phyloP scores from a whole-genome alignment of 805 yeast species.

The Osmozyma mogii region DNA sequence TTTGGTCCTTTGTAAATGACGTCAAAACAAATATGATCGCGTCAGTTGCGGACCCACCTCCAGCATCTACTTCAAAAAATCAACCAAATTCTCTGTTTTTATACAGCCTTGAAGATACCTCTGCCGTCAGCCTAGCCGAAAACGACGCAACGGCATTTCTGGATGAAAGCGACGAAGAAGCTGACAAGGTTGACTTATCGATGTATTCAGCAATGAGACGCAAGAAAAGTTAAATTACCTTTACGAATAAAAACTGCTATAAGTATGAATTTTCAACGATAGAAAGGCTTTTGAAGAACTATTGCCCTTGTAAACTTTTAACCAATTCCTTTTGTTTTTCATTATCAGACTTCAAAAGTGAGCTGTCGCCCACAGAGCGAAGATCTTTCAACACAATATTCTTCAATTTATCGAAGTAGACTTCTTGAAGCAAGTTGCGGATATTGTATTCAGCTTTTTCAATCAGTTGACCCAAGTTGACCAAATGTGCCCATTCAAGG shows the following conservation, averaged over 20 bases:
- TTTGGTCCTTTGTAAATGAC: constrained; percentile 27
- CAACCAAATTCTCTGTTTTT: constrained; percentile 3
- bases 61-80: constrained; percentile 1
- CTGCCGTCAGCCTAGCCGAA: constrained; percentile 14
- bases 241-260: neutral
- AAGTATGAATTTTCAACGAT: neutral
- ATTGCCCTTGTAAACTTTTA: constrained; percentile 31
- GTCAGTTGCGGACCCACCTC: constrained; percentile 1
- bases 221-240: neutral
- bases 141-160: constrained; percentile 1
- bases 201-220: constrained; percentile 15
- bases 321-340: constrained; percentile 28
- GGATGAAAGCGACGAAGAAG: constrained; percentile 8
- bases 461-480: constrained; percentile 75
- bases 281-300: neutral
- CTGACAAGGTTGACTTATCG: constrained; percentile 19
- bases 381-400: constrained; percentile 58
- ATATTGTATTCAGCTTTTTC: constrained; percentile 86
- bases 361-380: constrained; percentile 29
- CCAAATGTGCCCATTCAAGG: constrained; percentile 62
- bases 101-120: constrained; percentile 21
- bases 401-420: constrained; percentile 89
- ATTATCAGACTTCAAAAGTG: constrained; percentile 22
- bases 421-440: constrained; percentile 84
- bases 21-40: neutral